Percentiles rank a stretch among this genome's conserved stretches.
Evolutionary conservation across 2,329 filamentous ascomycete species (phyloP).

Genomic region (Sordariomycetes sp.): DNA sequence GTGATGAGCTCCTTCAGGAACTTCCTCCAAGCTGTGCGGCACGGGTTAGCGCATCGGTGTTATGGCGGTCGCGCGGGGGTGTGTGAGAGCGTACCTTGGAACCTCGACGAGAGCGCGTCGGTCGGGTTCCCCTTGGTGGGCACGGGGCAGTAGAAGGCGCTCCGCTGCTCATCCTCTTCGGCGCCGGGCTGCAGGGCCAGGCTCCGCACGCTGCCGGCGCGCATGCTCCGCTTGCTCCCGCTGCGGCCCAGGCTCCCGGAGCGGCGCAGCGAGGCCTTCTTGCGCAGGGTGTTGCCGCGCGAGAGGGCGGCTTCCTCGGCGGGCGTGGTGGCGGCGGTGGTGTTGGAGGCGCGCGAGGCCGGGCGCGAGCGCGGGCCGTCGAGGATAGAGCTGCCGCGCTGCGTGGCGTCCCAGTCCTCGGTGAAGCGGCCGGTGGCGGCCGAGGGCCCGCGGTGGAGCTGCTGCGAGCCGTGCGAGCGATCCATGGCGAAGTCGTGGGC

Average conservation of each 20-base stretch:
- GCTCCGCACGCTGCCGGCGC: conserved; percentile 78
- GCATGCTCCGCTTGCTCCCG: conserved; percentile 69
- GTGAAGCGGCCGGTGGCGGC: conserved; percentile 41
- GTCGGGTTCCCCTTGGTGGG: conserved; percentile 82
- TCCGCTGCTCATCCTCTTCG: conserved; percentile 63
- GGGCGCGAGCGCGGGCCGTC: conserved; percentile 25
- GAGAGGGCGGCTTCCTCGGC: conserved; percentile 30
- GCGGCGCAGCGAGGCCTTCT: conserved; percentile 70
- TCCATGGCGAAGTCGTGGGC: neutral
- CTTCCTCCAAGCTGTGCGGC: conserved; percentile 71
- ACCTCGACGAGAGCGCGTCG: conserved; percentile 74
- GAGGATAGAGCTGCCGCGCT: conserved; percentile 54
- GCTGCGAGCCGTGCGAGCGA: neutral
- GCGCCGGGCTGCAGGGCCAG: conserved; percentile 59
- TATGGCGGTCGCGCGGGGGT: neutral
- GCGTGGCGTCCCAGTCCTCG: conserved; percentile 62
- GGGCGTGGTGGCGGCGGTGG: conserved; percentile 43
- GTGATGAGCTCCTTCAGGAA: conserved; percentile 87
- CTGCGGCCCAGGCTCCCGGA: conserved; percentile 67
- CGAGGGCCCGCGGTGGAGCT: neutral
- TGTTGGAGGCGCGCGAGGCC: conserved; percentile 46
- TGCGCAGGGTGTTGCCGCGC: conserved; percentile 69
- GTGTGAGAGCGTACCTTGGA: conserved; percentile 57
- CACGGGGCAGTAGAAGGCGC: conserved; percentile 81
- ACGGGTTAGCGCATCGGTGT: neutral